Conservation (phyloP, 768 basidiomycete species). For the Mrakia frigida region DNA sequence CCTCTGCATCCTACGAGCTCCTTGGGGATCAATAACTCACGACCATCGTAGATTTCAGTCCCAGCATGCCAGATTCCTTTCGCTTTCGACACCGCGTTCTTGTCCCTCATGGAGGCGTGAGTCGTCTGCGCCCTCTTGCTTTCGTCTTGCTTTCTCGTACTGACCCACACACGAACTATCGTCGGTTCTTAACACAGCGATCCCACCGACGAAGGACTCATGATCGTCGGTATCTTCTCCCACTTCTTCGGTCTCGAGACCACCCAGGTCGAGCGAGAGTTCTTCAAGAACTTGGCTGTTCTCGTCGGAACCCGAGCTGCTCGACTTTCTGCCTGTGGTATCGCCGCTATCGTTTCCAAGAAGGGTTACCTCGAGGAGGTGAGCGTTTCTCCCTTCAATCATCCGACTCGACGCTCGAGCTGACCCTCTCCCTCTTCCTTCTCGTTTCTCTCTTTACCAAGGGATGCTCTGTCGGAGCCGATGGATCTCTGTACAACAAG, state of each 20-base stretch:
- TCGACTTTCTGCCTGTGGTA: slow-evolving; percentile 86
- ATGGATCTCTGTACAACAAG: slow-evolving; percentile 63
- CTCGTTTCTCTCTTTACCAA: background rate
- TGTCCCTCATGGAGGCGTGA: slow-evolving; percentile 92
- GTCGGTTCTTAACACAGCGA: slow-evolving; percentile 56
- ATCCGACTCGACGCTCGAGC: background rate
- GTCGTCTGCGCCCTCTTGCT: slow-evolving; percentile 15
- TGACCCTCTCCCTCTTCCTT: slow-evolving; percentile 44
- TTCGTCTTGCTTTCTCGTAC: background rate
- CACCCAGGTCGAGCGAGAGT: slow-evolving; percentile 90
- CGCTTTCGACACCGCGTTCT: slow-evolving; percentile 90
- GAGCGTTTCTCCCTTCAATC: background rate
- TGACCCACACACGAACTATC: too few species aligned
- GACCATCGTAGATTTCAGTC: background rate
- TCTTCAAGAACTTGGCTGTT: slow-evolving; percentile 89
- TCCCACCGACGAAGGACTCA: slow-evolving; percentile 90
- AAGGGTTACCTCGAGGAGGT: slow-evolving; percentile 81
- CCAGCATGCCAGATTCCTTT: slow-evolving; percentile 60
- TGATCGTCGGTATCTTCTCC: slow-evolving; percentile 93
- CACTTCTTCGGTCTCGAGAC: slow-evolving; percentile 97
- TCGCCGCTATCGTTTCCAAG: slow-evolving; percentile 92
- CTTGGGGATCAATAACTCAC: background rate
- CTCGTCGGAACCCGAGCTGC: slow-evolving; percentile 78
- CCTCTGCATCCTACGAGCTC: too few species aligned
- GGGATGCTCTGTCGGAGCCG: slow-evolving; percentile 65